phyloP scores from a whole-genome alignment of 2,329 filamentous ascomycete species.

The Neopestalotiopsis sp. region DNA sequence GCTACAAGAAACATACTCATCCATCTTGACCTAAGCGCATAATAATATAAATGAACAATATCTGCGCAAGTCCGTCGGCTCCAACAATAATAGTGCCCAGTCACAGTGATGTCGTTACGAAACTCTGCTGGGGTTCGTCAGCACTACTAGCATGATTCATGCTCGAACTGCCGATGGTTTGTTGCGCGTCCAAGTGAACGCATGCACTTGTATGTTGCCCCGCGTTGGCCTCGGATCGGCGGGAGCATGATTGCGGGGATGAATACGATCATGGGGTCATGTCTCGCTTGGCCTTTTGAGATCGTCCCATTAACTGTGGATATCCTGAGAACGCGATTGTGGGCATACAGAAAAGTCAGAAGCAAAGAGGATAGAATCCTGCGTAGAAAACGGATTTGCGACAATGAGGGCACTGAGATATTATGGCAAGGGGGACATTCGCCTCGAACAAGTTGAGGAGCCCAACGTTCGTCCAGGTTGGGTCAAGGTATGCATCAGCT shows the following conservation, averaged over 20 bases:
- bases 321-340: too few species aligned
- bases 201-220: not conserved
- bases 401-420: slow-evolving; percentile 12
- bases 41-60: too few species aligned
- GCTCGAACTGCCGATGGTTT: not conserved
- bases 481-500: slow-evolving; percentile 9
- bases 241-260: not conserved
- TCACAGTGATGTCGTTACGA: not conserved
- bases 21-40: too few species aligned
- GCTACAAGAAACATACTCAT: too few species aligned
- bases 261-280: not conserved
- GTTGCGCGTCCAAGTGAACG: not conserved
- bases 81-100: not conserved
- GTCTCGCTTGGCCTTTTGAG: not conserved
- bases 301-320: not conserved
- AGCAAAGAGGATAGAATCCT: not conserved
- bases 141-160: not conserved
- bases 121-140: not conserved
- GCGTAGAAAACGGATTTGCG: not conserved
- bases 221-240: not conserved
- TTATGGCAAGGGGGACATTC: slow-evolving; percentile 9
- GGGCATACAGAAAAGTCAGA: not conserved
- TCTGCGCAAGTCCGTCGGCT: too few species aligned
- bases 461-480: slow-evolving; percentile 8
- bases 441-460: slow-evolving; percentile 12